A percentile compares a stretch with the other conserved stretches of the same genome.
Conservation (phyloP, 257 asterid species). For the Forsythia viridissima region DNA sequence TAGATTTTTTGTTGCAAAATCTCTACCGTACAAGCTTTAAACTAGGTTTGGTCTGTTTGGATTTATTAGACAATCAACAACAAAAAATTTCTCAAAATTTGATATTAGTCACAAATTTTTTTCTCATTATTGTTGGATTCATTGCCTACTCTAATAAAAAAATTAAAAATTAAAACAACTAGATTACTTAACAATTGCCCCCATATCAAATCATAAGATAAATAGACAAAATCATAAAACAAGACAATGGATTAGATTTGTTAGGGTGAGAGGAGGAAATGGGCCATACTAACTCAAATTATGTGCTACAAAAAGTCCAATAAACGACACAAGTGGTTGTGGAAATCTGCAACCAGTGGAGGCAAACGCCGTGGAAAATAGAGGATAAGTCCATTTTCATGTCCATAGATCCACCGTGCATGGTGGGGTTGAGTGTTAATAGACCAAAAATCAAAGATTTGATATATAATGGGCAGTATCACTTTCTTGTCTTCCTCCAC, state of each 20-base stretch:
- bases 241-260: slow-evolving; percentile 31
- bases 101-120: not conserved
- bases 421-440: slow-evolving; percentile 30
- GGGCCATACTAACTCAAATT: slow-evolving; percentile 26
- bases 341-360: slow-evolving; percentile 10
- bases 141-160: not conserved
- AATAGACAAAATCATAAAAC: not conserved
- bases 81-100: not conserved
- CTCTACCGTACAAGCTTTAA: too few relatives aligned
- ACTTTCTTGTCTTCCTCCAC: slow-evolving; percentile 38
- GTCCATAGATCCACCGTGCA: slow-evolving; percentile 30
- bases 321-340: slow-evolving; percentile 27
- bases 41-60: too few relatives aligned
- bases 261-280: slow-evolving; percentile 34
- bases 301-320: slow-evolving; percentile 22
- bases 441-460: slow-evolving; percentile 15
- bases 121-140: not conserved
- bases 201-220: not conserved
- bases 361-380: slow-evolving; percentile 18
- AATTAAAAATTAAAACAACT: not conserved
- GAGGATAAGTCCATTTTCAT: slow-evolving; percentile 23
- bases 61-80: not conserved
- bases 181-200: not conserved
- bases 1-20: too few relatives aligned
- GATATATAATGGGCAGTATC: slow-evolving; percentile 35